Base-by-base conservation (phyloP, 768 basidiomycete genomes). In the Asterophora lycoperdoides region DNA sequence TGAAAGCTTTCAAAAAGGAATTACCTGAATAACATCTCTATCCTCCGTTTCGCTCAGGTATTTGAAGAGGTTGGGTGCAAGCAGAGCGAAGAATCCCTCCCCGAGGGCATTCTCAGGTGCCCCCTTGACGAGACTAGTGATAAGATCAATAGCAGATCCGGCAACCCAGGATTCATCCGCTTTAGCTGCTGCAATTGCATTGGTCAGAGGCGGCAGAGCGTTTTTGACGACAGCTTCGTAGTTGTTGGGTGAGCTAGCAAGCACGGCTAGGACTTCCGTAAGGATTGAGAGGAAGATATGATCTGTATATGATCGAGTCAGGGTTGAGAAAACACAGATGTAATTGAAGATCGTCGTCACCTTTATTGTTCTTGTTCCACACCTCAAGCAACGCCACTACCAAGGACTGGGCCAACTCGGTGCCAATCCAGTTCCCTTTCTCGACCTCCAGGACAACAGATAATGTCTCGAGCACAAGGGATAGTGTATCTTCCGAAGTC, bases 311-410 rank as follows among this genome's bases (percentile, higher is more conserved):
- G 23, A 39, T 54, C 23, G 19, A 3, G 28, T 49, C 17, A 45
- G 34, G 17, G 7, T 5, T 7, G 14, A 15, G 4, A 7, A 23
- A 53, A 36, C 53, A n/a, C n/a, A n/a, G 15, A 30, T 8, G 41
- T 23, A 1, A 23, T 2, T 17, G 14, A 9, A 17, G 13, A 10
- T 10, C 26, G 14, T 10, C 26, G 14, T 33, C 40, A 89, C 93
- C 94, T 73, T 85, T 89, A 59, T 81, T 88, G 54, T 91, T 93
- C 62, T 84, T 86, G 37, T 78, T 74, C 93, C 93, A 97, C 17
- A 89, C 85, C 35, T 89, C 81, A 34, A 95, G 73, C 8, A 85
- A 68, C 3, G 84, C 81, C 9, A 75, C 62, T 8, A 85, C 80
- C 17, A 97, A 70, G 1, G 84, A 78, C 5, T 70, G 70, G 0